These are phyloP conservation scores for Neltuma alba DNA, from an alignment of 306 rosid genomes.

Conservation along the genomic window DNA sequence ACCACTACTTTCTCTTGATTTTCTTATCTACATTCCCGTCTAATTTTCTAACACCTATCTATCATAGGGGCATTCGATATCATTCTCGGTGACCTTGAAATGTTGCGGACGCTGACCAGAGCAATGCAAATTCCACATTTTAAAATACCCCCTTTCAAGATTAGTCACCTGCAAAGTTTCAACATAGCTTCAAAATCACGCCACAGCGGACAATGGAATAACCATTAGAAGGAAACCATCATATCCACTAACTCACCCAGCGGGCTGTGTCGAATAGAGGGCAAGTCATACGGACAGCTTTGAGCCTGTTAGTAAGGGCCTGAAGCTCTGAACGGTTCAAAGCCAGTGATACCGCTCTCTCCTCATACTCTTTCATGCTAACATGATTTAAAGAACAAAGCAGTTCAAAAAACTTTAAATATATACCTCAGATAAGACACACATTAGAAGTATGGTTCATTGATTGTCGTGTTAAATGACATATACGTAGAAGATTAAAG, in stretches of 20 bases:
- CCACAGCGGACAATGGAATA: neutral
- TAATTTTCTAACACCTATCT: conserved; percentile 48
- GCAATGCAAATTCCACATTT: conserved; percentile 64
- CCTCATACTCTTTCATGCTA: conserved; percentile 94
- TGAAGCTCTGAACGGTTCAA: conserved; percentile 78
- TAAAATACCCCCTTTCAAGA: conserved; percentile 58
- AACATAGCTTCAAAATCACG: neutral
- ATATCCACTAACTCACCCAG: conserved; percentile 65
- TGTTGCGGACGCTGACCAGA: conserved; percentile 61
- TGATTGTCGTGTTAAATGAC: neutral
- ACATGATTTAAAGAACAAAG: conserved; percentile 12
- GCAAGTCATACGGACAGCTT: conserved; percentile 80
- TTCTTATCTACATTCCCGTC: conserved; percentile 63
- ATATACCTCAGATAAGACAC: neutral
- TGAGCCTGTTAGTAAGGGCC: conserved; percentile 75
- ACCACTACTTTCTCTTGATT: conserved; percentile 37
- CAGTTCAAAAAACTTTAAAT: neutral
- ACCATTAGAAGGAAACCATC: neutral
- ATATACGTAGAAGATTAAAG: neutral
- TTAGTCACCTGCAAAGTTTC: conserved; percentile 53
- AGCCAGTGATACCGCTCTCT: conserved; percentile 87
- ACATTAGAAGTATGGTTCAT: neutral
- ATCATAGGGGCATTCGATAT: conserved; percentile 55
- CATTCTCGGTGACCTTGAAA: conserved; percentile 59
- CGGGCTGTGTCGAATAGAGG: conserved; percentile 93